Evolutionary conservation across 106 monocot genomes (phyloP).

Genomic region (Acorus gramineus): DNA sequence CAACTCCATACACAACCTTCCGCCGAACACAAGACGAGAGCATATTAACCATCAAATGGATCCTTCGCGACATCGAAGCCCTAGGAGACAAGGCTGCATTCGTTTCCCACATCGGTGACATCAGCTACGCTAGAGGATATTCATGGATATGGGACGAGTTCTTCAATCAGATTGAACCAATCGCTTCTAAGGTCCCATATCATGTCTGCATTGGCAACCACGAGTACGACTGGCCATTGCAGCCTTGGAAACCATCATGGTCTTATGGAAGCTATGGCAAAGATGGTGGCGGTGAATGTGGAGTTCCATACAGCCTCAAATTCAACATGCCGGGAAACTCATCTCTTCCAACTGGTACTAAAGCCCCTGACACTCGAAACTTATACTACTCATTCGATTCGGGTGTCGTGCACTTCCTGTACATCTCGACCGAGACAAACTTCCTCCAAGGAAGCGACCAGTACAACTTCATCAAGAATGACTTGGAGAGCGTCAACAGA

Average conservation of each 20-base stretch:
- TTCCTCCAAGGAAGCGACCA: constrained; percentile 79
- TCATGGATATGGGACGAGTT: constrained; percentile 98
- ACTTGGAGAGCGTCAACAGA: constrained; percentile 68
- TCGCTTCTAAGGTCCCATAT: constrained; percentile 69
- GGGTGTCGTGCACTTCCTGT: constrained; percentile 84
- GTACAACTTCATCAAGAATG: constrained; percentile 73
- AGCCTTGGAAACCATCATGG: constrained; percentile 94
- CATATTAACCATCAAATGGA: constrained; percentile 74
- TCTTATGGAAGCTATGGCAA: constrained; percentile 43
- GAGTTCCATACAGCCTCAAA: constrained; percentile 84
- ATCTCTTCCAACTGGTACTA: constrained; percentile 65
- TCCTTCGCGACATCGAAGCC: constrained; percentile 70
- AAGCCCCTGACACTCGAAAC: constrained; percentile 62
- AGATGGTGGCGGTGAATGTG: constrained; percentile 98
- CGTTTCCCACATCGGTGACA: constrained; percentile 97
- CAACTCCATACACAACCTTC: constrained; percentile 68
- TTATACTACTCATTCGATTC: constrained; percentile 81
- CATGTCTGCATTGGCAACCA: constrained; percentile 96
- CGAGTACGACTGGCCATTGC: constrained; percentile 93
- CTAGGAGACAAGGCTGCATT: constrained; percentile 70
- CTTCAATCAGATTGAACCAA: constrained; percentile 88
- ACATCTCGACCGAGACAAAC: constrained; percentile 90
- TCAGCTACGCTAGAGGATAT: constrained; percentile 88
- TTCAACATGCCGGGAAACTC: constrained; percentile 97
- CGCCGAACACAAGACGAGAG: constrained; percentile 76